A percentile compares a stretch with the other conserved stretches of the same genome.
Conservation (phyloP, 1,284 basidiomycete species). For the Microbotryum saponariae region DNA sequence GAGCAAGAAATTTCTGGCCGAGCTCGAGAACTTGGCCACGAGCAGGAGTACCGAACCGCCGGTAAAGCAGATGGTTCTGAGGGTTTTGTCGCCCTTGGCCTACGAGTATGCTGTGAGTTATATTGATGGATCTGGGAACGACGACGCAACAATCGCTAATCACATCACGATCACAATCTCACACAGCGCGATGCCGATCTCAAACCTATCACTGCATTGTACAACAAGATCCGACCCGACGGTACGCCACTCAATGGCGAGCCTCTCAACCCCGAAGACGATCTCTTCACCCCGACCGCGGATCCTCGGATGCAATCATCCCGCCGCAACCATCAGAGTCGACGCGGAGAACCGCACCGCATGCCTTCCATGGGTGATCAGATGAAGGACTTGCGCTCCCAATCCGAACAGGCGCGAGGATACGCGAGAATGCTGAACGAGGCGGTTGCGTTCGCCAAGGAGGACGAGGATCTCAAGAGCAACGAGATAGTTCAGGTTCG, state of each 20-base stretch:
- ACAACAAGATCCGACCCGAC: conserved; percentile 21
- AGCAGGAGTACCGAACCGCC: conserved; percentile 21
- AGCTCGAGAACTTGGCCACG: conserved; percentile 19
- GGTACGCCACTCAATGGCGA: conserved; percentile 18
- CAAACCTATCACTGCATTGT: conserved; percentile 20
- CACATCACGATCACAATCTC: not conserved
- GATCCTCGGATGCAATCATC: conserved; percentile 8
- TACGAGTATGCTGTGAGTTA: conserved; percentile 28
- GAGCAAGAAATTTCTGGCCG: conserved; percentile 31
- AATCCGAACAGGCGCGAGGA: conserved; percentile 20
- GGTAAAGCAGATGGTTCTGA: conserved; percentile 29
- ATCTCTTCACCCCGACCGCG: conserved; percentile 7
- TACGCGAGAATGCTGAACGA: conserved; percentile 32
- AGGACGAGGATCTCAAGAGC: conserved; percentile 12
- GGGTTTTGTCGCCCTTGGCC: conserved; percentile 27
- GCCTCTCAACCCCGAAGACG: conserved; percentile 19
- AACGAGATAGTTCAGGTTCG: conserved; percentile 31
- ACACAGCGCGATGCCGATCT: conserved; percentile 22
- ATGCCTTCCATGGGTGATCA: conserved; percentile 1
- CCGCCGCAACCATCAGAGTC: conserved; percentile 2
- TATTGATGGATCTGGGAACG: not conserved
- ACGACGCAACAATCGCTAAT: not conserved
- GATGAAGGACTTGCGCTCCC: conserved; percentile 19
- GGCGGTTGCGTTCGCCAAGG: conserved; percentile 18
- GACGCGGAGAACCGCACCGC: not conserved